phyloP scores from a whole-genome alignment of 2,329 filamentous ascomycete genomes.

The Thermomyces lanuginosus region DNA sequence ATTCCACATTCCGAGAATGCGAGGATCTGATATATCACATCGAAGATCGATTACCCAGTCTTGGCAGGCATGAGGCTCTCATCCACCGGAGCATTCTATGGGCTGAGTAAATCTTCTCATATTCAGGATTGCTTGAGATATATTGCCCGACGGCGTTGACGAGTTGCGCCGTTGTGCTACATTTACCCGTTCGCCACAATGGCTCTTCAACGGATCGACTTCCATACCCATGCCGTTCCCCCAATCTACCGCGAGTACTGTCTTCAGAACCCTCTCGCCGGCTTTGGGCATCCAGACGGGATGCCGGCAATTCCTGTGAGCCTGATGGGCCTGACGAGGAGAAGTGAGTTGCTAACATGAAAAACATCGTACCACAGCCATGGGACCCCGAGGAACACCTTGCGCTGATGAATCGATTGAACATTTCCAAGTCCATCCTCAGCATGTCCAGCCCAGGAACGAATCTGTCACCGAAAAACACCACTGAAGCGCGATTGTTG shows the following conservation, averaged over 20 bases:
- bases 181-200: too few relatives aligned
- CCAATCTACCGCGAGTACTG: constrained; percentile 4
- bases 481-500: constrained; percentile 20
- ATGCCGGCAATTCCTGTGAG: constrained; percentile 5
- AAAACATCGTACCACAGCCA: constrained; percentile 13
- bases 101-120: too few relatives aligned
- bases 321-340: not conserved
- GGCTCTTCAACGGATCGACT: constrained; percentile 5
- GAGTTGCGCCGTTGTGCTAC: too few relatives aligned
- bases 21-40: too few relatives aligned
- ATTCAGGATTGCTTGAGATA: too few relatives aligned
- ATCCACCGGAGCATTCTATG: too few relatives aligned
- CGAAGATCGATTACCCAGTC: too few relatives aligned
- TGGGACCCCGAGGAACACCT: constrained; percentile 35
- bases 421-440: constrained; percentile 37
- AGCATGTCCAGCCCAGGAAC: constrained; percentile 40
- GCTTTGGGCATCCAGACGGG: constrained; percentile 4
- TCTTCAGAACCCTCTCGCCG: not conserved
- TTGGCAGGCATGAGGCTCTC: too few relatives aligned
- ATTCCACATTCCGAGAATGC: too few relatives aligned
- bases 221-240: constrained; percentile 3
- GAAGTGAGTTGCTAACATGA: not conserved
- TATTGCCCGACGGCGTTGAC: too few relatives aligned
- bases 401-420: constrained; percentile 33
- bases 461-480: constrained; percentile 27